Evolutionary conservation across 1,284 basidiomycete species (phyloP), one percentile per base, ranked within the genome.

Genomic region (Vanrija sp.): DNA sequence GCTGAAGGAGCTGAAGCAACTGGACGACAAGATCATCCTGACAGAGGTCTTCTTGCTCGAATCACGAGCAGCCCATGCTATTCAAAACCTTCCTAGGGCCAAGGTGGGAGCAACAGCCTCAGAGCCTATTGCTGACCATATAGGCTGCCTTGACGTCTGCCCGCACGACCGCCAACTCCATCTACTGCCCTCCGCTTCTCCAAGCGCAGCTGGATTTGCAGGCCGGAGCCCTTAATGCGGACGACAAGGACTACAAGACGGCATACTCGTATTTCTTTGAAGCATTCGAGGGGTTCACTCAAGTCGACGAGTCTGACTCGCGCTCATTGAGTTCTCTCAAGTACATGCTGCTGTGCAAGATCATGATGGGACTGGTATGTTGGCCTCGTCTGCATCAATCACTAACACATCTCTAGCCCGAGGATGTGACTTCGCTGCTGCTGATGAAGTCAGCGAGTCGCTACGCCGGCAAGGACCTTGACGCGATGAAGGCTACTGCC

Each of bases 261-360:
- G 95, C 85, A 14, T 97, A 97, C 74, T 95, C 91, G 0, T 98
- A 98, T 79, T 98, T 98, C 77, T 94, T 91, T 65, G 95, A 98
- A 76, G 88, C 92, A 3, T 95, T 98, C 62, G 95, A 98, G 66
- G 92, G 89, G 2, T 87, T 90, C 59, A 85, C 88, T 3, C 70
- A 77, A 36, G 74, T 79, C 25, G 80, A 81, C 46, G 70, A 72
- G 56, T 63, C 63, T 37, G 78, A 81, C 55, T 62, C 73, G 6
- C 58, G 77, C 63, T 64, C 93, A 0, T 79, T 95, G n/a, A 82
- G 83, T 4, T 91, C 92, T 10, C 80, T 98, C 61, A 98, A 98
- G 77, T 98, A 98, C 77, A 96, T 98, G 93, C 80, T 98, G 14
- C 78, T 98, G 45, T 98, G 95, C 78, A 98, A 98, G 75, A 87